phyloP scores from a whole-genome alignment of 2,329 filamentous ascomycete species.

The Cytospora schulzeri region DNA sequence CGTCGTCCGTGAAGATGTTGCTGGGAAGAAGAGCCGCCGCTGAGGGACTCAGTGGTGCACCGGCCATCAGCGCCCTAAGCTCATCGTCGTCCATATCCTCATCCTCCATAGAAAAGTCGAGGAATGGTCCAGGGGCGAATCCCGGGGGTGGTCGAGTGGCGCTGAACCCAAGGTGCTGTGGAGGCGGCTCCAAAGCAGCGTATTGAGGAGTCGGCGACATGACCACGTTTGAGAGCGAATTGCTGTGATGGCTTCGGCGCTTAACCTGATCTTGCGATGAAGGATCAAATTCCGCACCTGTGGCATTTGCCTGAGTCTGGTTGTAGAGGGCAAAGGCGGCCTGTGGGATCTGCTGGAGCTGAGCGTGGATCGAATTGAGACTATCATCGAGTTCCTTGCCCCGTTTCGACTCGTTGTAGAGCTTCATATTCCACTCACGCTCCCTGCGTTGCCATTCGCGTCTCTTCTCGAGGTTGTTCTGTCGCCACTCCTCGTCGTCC shows the following conservation, averaged over 20 bases:
- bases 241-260: slow-evolving; percentile 51
- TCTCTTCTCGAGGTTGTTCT: slow-evolving; percentile 53
- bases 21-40: slow-evolving; percentile 75
- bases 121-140: slow-evolving; percentile 57
- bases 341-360: slow-evolving; percentile 43
- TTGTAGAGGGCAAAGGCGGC: slow-evolving; percentile 44
- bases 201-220: slow-evolving; percentile 46
- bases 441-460: slow-evolving; percentile 59
- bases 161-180: slow-evolving; percentile 18
- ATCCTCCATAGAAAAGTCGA: slow-evolving; percentile 49
- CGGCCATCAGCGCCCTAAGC: slow-evolving; percentile 60
- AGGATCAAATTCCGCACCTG: slow-evolving; percentile 52
- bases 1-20: slow-evolving; percentile 58
- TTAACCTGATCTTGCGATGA: slow-evolving; percentile 46
- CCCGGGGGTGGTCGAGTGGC: slow-evolving; percentile 41
- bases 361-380: slow-evolving; percentile 49
- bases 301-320: slow-evolving; percentile 46
- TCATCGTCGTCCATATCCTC: slow-evolving; percentile 58
- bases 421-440: slow-evolving; percentile 53
- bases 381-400: slow-evolving; percentile 51
- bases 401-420: slow-evolving; percentile 51
- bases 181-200: slow-evolving; percentile 35
- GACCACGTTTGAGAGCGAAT: slow-evolving; percentile 46
- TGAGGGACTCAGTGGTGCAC: slow-evolving; percentile 75
- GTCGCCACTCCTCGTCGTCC: slow-evolving; percentile 59